Percentiles rank a stretch among this genome's conserved stretches.
phyloP scores from a whole-genome alignment of 2,329 filamentous ascomycete genomes.

The Penicillium decumbens region DNA sequence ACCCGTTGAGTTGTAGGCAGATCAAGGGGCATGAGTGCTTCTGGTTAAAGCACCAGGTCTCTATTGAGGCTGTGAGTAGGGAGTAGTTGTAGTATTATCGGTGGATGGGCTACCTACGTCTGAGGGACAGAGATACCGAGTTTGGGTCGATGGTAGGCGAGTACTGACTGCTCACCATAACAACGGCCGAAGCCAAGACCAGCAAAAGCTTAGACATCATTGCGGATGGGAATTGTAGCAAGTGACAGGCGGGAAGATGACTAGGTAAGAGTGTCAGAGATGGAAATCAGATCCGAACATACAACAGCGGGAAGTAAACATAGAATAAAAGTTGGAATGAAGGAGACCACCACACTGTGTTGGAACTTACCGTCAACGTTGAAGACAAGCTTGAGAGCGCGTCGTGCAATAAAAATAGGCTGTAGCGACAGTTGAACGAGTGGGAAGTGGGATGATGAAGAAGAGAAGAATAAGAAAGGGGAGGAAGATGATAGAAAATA shows the following conservation, averaged over 20 bases:
- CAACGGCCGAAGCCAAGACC: constrained; percentile 28
- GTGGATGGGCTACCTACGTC: constrained; percentile 28
- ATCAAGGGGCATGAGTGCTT: constrained; percentile 43
- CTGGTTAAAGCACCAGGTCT: constrained; percentile 45
- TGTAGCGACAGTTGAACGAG: constrained; percentile 5
- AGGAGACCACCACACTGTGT: constrained; percentile 8
- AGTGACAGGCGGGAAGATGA: neutral
- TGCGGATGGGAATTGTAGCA: constrained; percentile 9
- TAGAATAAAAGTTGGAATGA: constrained; percentile 14
- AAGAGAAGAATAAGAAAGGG: constrained; percentile 2
- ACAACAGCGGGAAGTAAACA: neutral
- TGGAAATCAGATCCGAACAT: neutral
- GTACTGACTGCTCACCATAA: constrained; percentile 33
- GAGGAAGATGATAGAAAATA: constrained; percentile 4
- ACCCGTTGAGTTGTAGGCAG: constrained; percentile 40
- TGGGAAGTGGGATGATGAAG: neutral
- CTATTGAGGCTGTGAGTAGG: constrained; percentile 6
- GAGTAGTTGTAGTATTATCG: neutral
- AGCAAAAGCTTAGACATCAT: constrained; percentile 32
- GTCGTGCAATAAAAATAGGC: neutral
- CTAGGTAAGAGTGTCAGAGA: constrained; percentile 3
- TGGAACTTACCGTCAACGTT: constrained; percentile 8
- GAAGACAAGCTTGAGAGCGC: neutral
- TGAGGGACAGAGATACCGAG: constrained; percentile 33
- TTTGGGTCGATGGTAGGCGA: constrained; percentile 33